A percentile compares a stretch with the other conserved stretches of the same genome.
These are phyloP conservation scores for Epichloe glyceriae DNA, from an alignment of 2,329 filamentous ascomycete species.

Conservation along the genomic window DNA sequence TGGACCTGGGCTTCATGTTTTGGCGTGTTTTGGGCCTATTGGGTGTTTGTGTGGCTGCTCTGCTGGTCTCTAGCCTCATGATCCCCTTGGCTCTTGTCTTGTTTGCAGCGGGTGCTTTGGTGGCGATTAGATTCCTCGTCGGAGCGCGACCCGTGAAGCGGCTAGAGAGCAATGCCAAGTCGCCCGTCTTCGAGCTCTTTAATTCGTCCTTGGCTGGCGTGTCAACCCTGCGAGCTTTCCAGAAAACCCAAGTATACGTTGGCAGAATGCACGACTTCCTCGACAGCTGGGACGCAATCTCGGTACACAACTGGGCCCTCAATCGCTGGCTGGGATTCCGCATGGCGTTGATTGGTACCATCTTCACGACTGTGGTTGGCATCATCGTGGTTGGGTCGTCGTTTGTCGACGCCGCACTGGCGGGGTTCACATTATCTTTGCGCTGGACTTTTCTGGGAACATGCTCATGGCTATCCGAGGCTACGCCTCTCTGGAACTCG, in stretches of 20 bases:
- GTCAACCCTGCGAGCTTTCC: conserved; percentile 62
- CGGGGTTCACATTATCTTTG: conserved; percentile 62
- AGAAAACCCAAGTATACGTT: conserved; percentile 53
- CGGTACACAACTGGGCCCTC: conserved; percentile 57
- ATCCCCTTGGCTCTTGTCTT: conserved; percentile 48
- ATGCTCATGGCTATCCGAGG: conserved; percentile 55
- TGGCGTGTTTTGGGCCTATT: conserved; percentile 48
- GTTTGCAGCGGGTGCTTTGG: conserved; percentile 41
- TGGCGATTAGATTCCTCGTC: conserved; percentile 50
- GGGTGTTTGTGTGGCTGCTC: conserved; percentile 52
- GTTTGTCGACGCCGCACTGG: conserved; percentile 53
- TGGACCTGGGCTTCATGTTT: conserved; percentile 47
- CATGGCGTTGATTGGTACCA: conserved; percentile 54
- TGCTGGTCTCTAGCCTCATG: conserved; percentile 56
- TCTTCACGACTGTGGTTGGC: conserved; percentile 55
- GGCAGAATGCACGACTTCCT: conserved; percentile 57
- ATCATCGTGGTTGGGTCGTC: conserved; percentile 48
- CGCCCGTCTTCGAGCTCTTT: conserved; percentile 71
- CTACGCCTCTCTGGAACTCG: conserved; percentile 59
- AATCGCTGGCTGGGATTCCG: conserved; percentile 68
- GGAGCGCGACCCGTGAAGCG: conserved; percentile 64
- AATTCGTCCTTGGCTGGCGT: conserved; percentile 60
- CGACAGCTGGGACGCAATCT: conserved; percentile 53
- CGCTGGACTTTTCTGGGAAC: conserved; percentile 51
- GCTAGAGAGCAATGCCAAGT: conserved; percentile 64